Base-by-base conservation (phyloP, 1,284 basidiomycete species). In the Earliella scabrosa region DNA sequence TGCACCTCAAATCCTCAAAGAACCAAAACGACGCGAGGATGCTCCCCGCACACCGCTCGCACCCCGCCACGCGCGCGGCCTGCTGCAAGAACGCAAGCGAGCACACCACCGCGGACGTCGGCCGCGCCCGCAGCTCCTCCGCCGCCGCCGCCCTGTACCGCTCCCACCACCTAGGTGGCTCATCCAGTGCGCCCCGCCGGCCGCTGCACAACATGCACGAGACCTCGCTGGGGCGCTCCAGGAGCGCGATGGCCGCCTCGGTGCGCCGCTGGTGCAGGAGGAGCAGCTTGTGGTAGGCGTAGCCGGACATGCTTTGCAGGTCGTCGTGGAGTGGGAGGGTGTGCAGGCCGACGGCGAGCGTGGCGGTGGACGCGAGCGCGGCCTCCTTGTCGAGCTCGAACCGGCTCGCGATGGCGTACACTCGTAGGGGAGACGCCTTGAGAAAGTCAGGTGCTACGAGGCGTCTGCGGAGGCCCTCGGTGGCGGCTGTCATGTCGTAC, bases 171-270 rank as follows among this genome's bases (percentile, higher is more conserved):
- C 79, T 79, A 24, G 87, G 88, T 20, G 77, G 75, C 11, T 75
- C 74, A 52, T 81, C 75, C 38, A 76, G 71, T 2, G 71, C 72
- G 41, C 79, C 81, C 59, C 77, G 71, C 3, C 76, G 74, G 9
- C 82, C 81, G 43, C 85, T 87, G 66, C 87, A 90, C 56, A 86
- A 81, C 72, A 83, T 79, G 70, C 88, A 90, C 68, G 83, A 83
- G 60, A 87, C 65, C 38, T 80, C 75, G 9, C 77, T 74, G 1
- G 79, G 71, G 24, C 75, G 64, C 57, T 74, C 71, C 14, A 89
- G 65, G 35, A 85, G 69, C 23, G 73, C 74, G 50, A 75, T 71
- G 5, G 83, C 83, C 4, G 79, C 79, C 8, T 73, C 67, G 1
- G 78, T 75, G 6, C 86, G 84, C 10, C 68, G 71, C 34, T 76